A percentile compares a stretch with the other conserved stretches of the same genome.
These are phyloP conservation scores for Coniophora puteana DNA, from an alignment of 1,284 basidiomycete genomes.

Conservation along the genomic window DNA sequence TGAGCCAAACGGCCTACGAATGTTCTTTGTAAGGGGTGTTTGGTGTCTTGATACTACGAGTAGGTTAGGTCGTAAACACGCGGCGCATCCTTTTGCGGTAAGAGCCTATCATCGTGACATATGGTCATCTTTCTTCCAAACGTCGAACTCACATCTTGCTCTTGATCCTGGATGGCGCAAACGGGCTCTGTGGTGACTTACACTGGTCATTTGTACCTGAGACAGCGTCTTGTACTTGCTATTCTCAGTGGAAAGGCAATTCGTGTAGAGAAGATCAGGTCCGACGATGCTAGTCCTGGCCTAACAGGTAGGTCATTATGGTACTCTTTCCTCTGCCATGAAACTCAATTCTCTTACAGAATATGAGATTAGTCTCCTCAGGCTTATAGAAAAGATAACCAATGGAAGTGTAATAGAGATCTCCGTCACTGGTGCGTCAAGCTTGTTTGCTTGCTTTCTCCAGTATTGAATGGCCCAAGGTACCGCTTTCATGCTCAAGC, in stretches of 20 bases:
- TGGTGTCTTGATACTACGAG: too few species aligned
- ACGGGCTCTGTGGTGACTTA: slow-evolving; percentile 45
- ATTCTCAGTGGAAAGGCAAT: slow-evolving; percentile 87
- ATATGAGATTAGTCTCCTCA: slow-evolving; percentile 89
- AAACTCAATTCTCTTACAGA: slow-evolving; percentile 42
- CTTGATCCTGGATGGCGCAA: slow-evolving; percentile 39
- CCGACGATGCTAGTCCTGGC: slow-evolving; percentile 93
- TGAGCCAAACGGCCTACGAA: too few species aligned
- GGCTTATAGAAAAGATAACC: slow-evolving; percentile 89
- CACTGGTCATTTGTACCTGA: slow-evolving; percentile 81
- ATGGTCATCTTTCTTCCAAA: too few species aligned
- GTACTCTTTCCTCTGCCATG: slow-evolving; percentile 4
- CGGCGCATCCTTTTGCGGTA: too few species aligned
- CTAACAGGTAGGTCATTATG: slow-evolving; percentile 59
- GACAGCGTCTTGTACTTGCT: slow-evolving; percentile 84
- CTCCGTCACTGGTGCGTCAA: slow-evolving; percentile 79
- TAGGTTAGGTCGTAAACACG: too few species aligned
- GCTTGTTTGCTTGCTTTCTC: neutral
- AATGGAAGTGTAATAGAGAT: slow-evolving; percentile 98
- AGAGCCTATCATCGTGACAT: too few species aligned
- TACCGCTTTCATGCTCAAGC: slow-evolving; percentile 87
- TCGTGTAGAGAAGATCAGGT: slow-evolving; percentile 85
- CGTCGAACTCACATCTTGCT: too few species aligned
- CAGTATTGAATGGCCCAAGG: slow-evolving; percentile 41
- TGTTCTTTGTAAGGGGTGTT: slow-evolving; percentile 9